These are phyloP conservation scores for Kwoniella shivajii DNA, from an alignment of 1,284 basidiomycete species.

Conservation along the genomic window DNA sequence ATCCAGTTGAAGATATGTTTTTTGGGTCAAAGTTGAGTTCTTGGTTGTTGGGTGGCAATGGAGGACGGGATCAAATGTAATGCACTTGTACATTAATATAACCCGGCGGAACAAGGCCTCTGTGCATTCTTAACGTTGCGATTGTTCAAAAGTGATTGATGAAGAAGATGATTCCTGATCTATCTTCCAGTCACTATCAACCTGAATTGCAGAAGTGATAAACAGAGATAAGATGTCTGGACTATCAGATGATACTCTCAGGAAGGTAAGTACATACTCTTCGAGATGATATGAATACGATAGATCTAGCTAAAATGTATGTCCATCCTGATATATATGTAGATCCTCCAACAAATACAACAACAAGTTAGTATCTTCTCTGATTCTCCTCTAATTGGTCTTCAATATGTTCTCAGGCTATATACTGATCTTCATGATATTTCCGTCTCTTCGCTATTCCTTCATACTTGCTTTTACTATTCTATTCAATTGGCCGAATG, in stretches of 20 bases:
- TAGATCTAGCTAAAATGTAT: background rate
- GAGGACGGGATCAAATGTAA: conserved; percentile 6
- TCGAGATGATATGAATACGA: background rate
- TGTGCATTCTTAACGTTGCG: too few species aligned
- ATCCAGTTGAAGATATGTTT: background rate
- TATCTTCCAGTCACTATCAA: background rate
- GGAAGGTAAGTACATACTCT: conserved; percentile 63
- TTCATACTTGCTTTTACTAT: background rate
- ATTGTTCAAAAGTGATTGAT: background rate
- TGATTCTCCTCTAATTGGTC: background rate
- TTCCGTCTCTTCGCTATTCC: background rate
- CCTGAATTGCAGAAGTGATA: background rate
- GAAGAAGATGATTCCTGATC: background rate
- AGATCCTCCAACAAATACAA: conserved; percentile 92
- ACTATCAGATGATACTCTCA: conserved; percentile 80
- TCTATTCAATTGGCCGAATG: background rate
- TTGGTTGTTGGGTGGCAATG: conserved; percentile 11
- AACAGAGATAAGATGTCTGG: conserved; percentile 61
- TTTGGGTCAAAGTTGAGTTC: too few species aligned
- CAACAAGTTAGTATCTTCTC: conserved; percentile 57
- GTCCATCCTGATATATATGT: conserved; percentile 15
- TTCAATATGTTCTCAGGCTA: background rate
- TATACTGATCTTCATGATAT: too few species aligned
- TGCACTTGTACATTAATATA: background rate
- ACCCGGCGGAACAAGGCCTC: too few species aligned